A percentile compares a stretch with the other conserved stretches of the same genome.
Conservation (phyloP, 352 stramenopile genomes). For the Phytophthora aleatoria region DNA sequence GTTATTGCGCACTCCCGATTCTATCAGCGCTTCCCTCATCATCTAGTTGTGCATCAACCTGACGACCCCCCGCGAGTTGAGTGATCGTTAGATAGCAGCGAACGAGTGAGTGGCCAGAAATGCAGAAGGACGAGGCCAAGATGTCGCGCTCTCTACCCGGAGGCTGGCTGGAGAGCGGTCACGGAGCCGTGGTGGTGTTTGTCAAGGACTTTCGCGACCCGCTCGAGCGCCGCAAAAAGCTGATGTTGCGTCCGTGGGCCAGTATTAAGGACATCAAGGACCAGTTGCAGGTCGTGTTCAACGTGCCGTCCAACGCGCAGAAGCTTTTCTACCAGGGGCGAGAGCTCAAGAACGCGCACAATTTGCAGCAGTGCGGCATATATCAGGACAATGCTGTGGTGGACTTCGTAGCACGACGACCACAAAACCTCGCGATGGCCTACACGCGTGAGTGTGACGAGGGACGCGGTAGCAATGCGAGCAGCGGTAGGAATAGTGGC, state of each 20-base stretch:
- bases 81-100: too few relatives aligned
- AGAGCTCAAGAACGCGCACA: slow-evolving; percentile 85
- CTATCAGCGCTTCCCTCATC: too few relatives aligned
- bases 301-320: slow-evolving; percentile 76
- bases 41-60: too few relatives aligned
- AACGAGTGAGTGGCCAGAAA: slow-evolving; percentile 10
- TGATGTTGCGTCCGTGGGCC: slow-evolving; percentile 77
- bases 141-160: slow-evolving; percentile 77
- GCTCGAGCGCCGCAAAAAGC: slow-evolving; percentile 83
- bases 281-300: slow-evolving; percentile 84
- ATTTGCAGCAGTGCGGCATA: slow-evolving; percentile 83
- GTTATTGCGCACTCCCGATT: too few relatives aligned
- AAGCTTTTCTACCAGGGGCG: slow-evolving; percentile 84
- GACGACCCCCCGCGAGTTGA: too few relatives aligned
- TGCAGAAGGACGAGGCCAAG: slow-evolving; percentile 50
- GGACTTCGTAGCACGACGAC: slow-evolving; percentile 74
- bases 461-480: slow-evolving; percentile 10
- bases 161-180: slow-evolving; percentile 78
- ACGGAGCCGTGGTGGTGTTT: slow-evolving; percentile 69
- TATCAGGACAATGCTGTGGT: slow-evolving; percentile 83
- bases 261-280: slow-evolving; percentile 88
- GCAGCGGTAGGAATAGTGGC: slow-evolving; percentile 13
- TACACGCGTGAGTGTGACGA: slow-evolving; percentile 37
- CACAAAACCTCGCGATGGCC: slow-evolving; percentile 57
- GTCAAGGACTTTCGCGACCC: slow-evolving; percentile 85